These are phyloP conservation scores for Solioccasus polychromus DNA, from an alignment of 768 basidiomycete genomes.

Conservation along the genomic window DNA sequence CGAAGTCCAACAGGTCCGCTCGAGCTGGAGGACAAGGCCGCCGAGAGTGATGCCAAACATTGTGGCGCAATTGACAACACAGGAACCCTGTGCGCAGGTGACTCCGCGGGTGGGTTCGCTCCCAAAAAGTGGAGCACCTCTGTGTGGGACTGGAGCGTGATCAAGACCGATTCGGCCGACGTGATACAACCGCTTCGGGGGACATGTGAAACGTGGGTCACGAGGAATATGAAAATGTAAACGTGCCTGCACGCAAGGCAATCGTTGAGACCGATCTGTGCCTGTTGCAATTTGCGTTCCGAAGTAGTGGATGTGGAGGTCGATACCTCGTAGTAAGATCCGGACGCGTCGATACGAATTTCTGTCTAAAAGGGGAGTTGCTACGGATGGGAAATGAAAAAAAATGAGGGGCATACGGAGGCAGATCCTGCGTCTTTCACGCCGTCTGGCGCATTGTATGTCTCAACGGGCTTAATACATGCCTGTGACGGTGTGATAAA, in stretches of 20 bases:
- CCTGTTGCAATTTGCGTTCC: conserved; percentile 76
- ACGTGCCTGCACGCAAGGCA: conserved; percentile 96
- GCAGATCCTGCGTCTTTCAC: conserved; percentile 40
- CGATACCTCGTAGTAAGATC: conserved; percentile 85
- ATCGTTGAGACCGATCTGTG: conserved; percentile 95
- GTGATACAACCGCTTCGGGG: conserved; percentile 89
- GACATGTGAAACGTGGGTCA: conserved; percentile 8
- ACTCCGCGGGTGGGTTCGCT: conserved; percentile 44
- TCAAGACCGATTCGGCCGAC: conserved; percentile 94
- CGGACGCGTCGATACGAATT: conserved; percentile 82
- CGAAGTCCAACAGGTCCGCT: conserved; percentile 44
- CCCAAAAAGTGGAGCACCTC: conserved; percentile 84
- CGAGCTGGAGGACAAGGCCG: conserved; percentile 51
- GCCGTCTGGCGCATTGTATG: conserved; percentile 43
- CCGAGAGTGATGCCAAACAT: conserved; percentile 76
- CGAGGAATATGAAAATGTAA: not conserved
- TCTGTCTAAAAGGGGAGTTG: conserved; percentile 60
- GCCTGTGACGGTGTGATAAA: conserved; percentile 95
- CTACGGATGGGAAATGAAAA: conserved; percentile 5
- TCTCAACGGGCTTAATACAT: conserved; percentile 92
- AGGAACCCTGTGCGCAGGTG: conserved; percentile 49
- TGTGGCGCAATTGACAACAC: conserved; percentile 91
- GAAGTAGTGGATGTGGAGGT: conserved; percentile 25
- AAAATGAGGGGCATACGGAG: conserved; percentile 30
- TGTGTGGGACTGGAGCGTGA: conserved; percentile 91